Conservation (phyloP, 257 asterid species). For the Handroanthus guayacan region DNA sequence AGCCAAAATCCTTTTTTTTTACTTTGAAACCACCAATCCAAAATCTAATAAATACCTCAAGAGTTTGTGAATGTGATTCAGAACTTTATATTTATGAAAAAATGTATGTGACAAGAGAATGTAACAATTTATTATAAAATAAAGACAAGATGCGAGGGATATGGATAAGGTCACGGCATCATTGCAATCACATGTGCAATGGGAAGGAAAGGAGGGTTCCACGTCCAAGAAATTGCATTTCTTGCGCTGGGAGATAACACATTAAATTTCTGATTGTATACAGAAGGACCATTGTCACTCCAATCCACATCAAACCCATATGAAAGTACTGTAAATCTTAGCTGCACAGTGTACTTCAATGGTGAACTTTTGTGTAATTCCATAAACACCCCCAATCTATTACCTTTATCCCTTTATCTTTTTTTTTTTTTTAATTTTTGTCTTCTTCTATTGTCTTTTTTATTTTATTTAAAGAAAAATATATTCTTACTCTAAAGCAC, state of each 20-base stretch:
- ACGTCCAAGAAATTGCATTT: background rate
- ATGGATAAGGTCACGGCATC: too few species aligned
- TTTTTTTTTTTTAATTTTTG: background rate
- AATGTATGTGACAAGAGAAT: too few species aligned
- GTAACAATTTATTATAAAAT: too few species aligned
- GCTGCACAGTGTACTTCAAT: constrained; percentile 21
- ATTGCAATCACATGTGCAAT: too few species aligned
- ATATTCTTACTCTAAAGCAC: background rate
- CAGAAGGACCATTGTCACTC: constrained; percentile 7
- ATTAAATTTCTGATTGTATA: background rate
- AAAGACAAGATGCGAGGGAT: too few species aligned
- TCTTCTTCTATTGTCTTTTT: background rate
- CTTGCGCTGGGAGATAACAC: background rate
- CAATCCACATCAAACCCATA: constrained; percentile 26
- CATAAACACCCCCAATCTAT: background rate
- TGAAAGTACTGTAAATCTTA: constrained; percentile 18
- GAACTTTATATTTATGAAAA: too few species aligned
- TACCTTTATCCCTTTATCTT: constrained; percentile 1
- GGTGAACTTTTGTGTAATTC: constrained; percentile 1
- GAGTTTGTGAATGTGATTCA: too few species aligned
- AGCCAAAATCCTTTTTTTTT: too few species aligned
- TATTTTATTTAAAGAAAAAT: background rate
- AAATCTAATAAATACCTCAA: too few species aligned
- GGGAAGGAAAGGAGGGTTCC: background rate
- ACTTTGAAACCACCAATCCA: too few species aligned